phyloP scores from a whole-genome alignment of 768 basidiomycete species.

The Pholiota conissans region DNA sequence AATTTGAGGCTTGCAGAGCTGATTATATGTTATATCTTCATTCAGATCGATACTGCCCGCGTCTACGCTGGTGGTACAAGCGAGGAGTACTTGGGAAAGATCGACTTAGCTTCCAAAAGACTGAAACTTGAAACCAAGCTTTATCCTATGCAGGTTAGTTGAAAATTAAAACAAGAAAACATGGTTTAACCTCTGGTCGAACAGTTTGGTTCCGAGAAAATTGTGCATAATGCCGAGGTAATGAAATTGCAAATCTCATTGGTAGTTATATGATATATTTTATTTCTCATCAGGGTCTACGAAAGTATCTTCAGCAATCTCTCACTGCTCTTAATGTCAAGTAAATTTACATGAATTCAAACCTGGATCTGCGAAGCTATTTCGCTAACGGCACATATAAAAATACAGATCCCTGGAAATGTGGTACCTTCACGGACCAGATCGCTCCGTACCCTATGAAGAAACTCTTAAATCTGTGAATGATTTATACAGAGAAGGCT shows the following conservation, averaged over 20 bases:
- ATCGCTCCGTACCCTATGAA: slow-evolving; percentile 56
- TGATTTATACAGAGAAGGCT: slow-evolving; percentile 55
- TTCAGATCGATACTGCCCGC: slow-evolving; percentile 49
- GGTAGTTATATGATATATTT: slow-evolving; percentile 28
- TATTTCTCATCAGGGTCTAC: slow-evolving; percentile 33
- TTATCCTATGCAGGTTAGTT: slow-evolving; percentile 36
- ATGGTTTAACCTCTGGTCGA: not conserved
- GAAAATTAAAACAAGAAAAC: not conserved
- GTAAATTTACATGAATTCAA: slow-evolving; percentile 32
- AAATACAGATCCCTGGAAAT: slow-evolving; percentile 42
- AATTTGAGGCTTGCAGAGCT: no score
- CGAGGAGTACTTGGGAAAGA: slow-evolving; percentile 54
- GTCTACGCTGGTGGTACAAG: slow-evolving; percentile 54
- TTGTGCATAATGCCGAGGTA: slow-evolving; percentile 34
- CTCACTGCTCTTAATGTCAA: slow-evolving; percentile 43
- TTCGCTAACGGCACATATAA: not conserved
- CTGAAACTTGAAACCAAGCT: slow-evolving; percentile 63
- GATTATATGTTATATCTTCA: slow-evolving; percentile 16
- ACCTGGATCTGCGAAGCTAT: no score
- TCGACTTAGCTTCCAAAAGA: slow-evolving; percentile 48
- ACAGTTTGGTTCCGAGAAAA: slow-evolving; percentile 8
- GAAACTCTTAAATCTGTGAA: slow-evolving; percentile 54
- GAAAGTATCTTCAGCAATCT: slow-evolving; percentile 46
- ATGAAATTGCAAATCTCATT: not conserved
- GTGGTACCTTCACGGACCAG: slow-evolving; percentile 65